phyloP scores from a whole-genome alignment of 306 rosid species.

The Fagus crenata region DNA sequence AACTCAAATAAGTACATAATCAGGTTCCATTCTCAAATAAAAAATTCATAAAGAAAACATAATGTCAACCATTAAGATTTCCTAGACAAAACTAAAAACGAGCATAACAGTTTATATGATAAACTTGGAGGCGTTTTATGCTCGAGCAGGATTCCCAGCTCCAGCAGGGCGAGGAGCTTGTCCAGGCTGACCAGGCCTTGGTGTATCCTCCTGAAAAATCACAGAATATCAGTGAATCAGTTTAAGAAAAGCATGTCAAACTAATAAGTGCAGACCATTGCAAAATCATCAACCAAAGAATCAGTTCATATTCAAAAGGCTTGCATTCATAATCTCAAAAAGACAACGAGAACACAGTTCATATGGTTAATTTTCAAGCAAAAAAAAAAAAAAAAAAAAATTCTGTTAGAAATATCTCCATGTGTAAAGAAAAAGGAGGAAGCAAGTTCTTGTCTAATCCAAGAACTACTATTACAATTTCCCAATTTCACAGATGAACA shows the following conservation, averaged over 20 bases:
- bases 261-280: not conserved
- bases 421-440: not conserved
- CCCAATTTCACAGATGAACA: not conserved
- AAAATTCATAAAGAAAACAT: not conserved
- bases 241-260: slow-evolving; percentile 6
- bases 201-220: slow-evolving; percentile 55
- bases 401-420: too few relatives aligned
- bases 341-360: too few relatives aligned
- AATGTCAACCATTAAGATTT: not conserved
- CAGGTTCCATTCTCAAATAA: not conserved
- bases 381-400: too few relatives aligned
- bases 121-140: slow-evolving; percentile 25
- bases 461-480: not conserved
- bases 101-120: not conserved
- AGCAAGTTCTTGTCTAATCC: not conserved
- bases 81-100: slow-evolving; percentile 14
- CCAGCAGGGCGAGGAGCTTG: slow-evolving; percentile 66
- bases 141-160: slow-evolving; percentile 43
- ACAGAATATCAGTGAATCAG: not conserved
- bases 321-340: too few relatives aligned
- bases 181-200: slow-evolving; percentile 76
- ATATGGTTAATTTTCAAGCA: too few relatives aligned
- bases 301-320: too few relatives aligned
- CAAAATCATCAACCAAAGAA: too few relatives aligned
- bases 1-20: not conserved